Base-by-base conservation (phyloP, 1,284 basidiomycete species). In the Chondrostereum purpureum region DNA sequence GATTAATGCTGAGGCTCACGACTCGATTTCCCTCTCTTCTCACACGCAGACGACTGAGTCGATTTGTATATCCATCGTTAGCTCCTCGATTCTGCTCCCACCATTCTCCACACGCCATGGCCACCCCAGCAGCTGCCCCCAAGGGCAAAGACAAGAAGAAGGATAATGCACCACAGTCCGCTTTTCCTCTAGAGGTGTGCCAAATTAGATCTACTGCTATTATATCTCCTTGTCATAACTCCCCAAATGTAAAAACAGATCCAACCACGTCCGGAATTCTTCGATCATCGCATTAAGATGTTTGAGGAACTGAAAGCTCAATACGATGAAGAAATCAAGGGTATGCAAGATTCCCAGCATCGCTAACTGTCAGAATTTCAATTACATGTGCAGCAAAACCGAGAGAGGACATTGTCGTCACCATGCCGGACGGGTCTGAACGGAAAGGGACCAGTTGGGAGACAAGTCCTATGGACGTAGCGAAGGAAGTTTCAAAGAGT, bases 401-500 rank as follows among this genome's bases (percentile, higher is more conserved):
- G 4, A 80, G 91, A 37, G 77, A 87, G 53, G 79, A 87, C 44
- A 96, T 99, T 57, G 76, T 72, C 5, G 72, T 99, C 60, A 95
- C 91, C 2, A 68, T 99, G 52, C 89, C 83, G 3, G 90, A 98
- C 70, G 93, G 94, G 14, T 84, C 87, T 19, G 75, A 82, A 55
- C 77, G 88, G 46, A 80, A 88, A 53, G 96, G 79, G 20, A 91
- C 72, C 46, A 86, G 90, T 56, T 99, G 91, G 91, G 90, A 98
- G 72, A 98, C 96, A n/a, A 89, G 80, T 50, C 96, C 96, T 0
- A 80, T 98, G 80, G 82, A 89, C 57, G 71, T 99, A 48, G 95
- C 95, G 36, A 86, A 86, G 61, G 82, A 82, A 55, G 78, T 99
- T 45, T 88, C 89, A 13, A 88, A 93, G 64, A 85, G 88, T 58